These are phyloP conservation scores for Monosporascus sp. DNA, from an alignment of 2,329 filamentous ascomycete genomes.

Conservation along the genomic window DNA sequence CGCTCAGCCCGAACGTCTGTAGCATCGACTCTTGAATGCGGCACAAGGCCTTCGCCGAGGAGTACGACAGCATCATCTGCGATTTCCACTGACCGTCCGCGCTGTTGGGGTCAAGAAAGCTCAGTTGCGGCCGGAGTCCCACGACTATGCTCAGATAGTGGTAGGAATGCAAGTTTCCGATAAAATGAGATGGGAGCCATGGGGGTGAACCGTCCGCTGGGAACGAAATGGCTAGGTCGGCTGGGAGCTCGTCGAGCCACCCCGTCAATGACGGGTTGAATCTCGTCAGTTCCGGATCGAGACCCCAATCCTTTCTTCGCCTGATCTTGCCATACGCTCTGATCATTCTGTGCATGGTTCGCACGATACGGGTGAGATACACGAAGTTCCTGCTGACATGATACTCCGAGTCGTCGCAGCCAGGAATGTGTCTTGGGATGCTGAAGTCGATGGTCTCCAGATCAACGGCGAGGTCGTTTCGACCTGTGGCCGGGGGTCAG, in stretches of 20 bases:
- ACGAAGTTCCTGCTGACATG: conserved; percentile 78
- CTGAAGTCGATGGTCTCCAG: conserved; percentile 71
- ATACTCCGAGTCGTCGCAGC: conserved; percentile 69
- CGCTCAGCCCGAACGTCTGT: conserved; percentile 69
- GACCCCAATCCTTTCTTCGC: conserved; percentile 73
- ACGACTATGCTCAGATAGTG: conserved; percentile 82
- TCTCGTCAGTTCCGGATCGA: conserved; percentile 76
- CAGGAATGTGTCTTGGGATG: conserved; percentile 56
- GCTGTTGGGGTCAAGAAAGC: conserved; percentile 66
- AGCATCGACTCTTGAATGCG: conserved; percentile 80
- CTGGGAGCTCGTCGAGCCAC: conserved; percentile 73
- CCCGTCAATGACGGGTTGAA: conserved; percentile 71
- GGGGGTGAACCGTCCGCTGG: conserved; percentile 74
- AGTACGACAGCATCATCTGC: conserved; percentile 82
- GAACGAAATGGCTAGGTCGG: conserved; percentile 72
- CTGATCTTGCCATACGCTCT: conserved; percentile 69
- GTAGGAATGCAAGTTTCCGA: conserved; percentile 86
- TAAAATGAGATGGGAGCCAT: conserved; percentile 79
- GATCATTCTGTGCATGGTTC: conserved; percentile 73
- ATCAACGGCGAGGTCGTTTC: conserved; percentile 71
- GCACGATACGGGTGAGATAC: conserved; percentile 72
- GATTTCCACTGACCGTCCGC: conserved; percentile 76
- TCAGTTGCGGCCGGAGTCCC: conserved; percentile 80
- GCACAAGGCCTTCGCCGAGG: conserved; percentile 78
- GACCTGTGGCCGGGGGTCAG: conserved; percentile 46